A percentile compares a stretch with the other conserved stretches of the same genome.
These are phyloP conservation scores for Conringia planisiliqua DNA, from an alignment of 345 rosid species.

Conservation along the genomic window DNA sequence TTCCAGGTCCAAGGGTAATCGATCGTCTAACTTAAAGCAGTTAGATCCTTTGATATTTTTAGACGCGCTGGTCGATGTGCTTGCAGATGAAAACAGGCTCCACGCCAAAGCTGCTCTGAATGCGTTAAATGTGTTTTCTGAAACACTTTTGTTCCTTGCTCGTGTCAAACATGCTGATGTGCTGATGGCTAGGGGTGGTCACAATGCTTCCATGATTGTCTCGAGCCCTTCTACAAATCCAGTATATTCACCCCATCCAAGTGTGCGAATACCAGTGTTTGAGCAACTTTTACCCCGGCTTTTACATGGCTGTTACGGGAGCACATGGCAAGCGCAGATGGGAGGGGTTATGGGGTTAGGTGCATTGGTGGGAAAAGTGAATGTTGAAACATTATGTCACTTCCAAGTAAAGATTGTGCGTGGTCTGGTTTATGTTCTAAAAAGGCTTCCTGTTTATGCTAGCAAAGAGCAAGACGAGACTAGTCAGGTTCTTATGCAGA, in stretches of 20 bases:
- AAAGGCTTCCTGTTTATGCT: constrained; percentile 85
- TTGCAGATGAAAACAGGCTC: constrained; percentile 84
- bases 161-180: constrained; percentile 82
- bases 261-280: constrained; percentile 87
- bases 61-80: constrained; percentile 94
- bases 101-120: constrained; percentile 89
- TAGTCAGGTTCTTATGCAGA: constrained; percentile 97
- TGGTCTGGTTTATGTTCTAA: constrained; percentile 87
- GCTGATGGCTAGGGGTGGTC: constrained; percentile 87
- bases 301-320: constrained; percentile 96
- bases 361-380: constrained; percentile 94
- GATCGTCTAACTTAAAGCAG: constrained; percentile 68
- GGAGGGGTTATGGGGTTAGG: constrained; percentile 99
- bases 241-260: constrained; percentile 91
- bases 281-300: constrained; percentile 98
- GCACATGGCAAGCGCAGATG: constrained; percentile 97
- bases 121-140: constrained; percentile 82
- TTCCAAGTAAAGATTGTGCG: constrained; percentile 88
- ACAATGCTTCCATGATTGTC: constrained; percentile 90
- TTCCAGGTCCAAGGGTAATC: constrained; percentile 61
- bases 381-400: constrained; percentile 85
- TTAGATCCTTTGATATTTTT: constrained; percentile 86
- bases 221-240: constrained; percentile 99
- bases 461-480: constrained; percentile 98
- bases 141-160: constrained; percentile 89